Evolutionary conservation across 192 early-diverging fungal species (phyloP).

Genomic region (Irineochytrium annulatum): DNA sequence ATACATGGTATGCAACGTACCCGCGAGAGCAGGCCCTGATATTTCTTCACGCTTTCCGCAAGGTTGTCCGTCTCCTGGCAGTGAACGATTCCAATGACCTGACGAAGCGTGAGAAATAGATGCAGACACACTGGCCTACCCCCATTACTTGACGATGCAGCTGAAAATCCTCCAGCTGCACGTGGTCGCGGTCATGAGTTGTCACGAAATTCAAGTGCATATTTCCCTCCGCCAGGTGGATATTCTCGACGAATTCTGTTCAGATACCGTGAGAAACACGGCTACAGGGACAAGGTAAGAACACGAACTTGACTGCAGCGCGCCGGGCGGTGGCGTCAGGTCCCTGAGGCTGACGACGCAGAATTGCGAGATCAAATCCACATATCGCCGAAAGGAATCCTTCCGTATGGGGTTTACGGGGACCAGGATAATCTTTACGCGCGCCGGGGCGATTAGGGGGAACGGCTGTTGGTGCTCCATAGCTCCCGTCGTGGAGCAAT

Average conservation of each 20-base stretch:
- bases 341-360: constrained; percentile 62
- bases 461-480: neutral
- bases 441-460: constrained; percentile 33
- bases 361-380: constrained; percentile 62
- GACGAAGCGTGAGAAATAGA: neutral
- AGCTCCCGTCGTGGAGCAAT: no score
- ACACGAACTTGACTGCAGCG: constrained; percentile 6
- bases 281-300: neutral
- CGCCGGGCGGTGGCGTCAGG: constrained; percentile 50
- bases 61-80: constrained; percentile 62
- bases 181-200: constrained; percentile 61
- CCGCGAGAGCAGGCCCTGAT: constrained; percentile 54
- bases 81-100: constrained; percentile 81
- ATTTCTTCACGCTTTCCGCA: constrained; percentile 55
- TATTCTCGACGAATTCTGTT: constrained; percentile 34
- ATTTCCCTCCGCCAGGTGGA: constrained; percentile 58
- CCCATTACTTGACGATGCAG: constrained; percentile 69
- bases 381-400: constrained; percentile 60
- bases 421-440: constrained; percentile 66
- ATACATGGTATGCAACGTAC: constrained; percentile 33
- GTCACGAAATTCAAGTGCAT: constrained; percentile 71
- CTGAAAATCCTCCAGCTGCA: constrained; percentile 73
- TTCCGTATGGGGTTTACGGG: constrained; percentile 65
- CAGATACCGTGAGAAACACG: neutral
- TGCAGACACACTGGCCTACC: constrained; percentile 33